Evolutionary conservation across 768 basidiomycete genomes (phyloP).

Genomic region (Russula brevipes): DNA sequence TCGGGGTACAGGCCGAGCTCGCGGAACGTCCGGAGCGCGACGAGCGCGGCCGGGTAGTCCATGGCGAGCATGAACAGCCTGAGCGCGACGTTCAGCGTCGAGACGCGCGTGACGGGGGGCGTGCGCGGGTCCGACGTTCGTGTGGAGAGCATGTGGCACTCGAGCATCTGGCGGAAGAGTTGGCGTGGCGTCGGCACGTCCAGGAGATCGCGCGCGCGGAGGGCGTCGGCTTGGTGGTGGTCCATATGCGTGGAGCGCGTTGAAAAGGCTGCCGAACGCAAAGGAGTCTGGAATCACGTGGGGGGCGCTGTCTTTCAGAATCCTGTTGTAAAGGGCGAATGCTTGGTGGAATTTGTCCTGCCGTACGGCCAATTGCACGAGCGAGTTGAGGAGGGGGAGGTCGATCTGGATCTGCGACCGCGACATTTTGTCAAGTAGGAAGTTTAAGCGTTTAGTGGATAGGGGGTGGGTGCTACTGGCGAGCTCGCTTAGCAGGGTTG

Average conservation of each 20-base stretch:
- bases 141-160: constrained; percentile 9
- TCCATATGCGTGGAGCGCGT: constrained; percentile 10
- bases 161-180: constrained; percentile 25
- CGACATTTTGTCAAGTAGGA: constrained; percentile 39
- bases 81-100: constrained; percentile 22
- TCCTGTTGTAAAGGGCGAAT: constrained; percentile 41
- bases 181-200: constrained; percentile 14
- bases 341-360: constrained; percentile 34
- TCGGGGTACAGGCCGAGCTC: constrained; percentile 15
- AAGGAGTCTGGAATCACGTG: constrained; percentile 33
- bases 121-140: background rate
- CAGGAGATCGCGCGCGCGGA: background rate
- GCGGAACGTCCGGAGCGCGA: constrained; percentile 15
- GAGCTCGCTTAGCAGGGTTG: constrained; percentile 38
- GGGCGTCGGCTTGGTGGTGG: background rate
- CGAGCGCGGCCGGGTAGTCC: constrained; percentile 21
- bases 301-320: constrained; percentile 34
- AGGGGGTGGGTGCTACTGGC: constrained; percentile 28
- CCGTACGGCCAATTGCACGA: constrained; percentile 40
- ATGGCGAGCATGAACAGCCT: constrained; percentile 15
- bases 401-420: constrained; percentile 37
- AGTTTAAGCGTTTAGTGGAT: constrained; percentile 30
- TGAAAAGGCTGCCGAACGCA: constrained; percentile 23
- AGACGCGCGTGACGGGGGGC: constrained; percentile 8
- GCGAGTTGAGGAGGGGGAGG: constrained; percentile 43